Percentiles rank a stretch among this genome's conserved stretches.
These are phyloP conservation scores for Vitis amurensis DNA, from an alignment of 164 flowering plant species.

Conservation along the genomic window DNA sequence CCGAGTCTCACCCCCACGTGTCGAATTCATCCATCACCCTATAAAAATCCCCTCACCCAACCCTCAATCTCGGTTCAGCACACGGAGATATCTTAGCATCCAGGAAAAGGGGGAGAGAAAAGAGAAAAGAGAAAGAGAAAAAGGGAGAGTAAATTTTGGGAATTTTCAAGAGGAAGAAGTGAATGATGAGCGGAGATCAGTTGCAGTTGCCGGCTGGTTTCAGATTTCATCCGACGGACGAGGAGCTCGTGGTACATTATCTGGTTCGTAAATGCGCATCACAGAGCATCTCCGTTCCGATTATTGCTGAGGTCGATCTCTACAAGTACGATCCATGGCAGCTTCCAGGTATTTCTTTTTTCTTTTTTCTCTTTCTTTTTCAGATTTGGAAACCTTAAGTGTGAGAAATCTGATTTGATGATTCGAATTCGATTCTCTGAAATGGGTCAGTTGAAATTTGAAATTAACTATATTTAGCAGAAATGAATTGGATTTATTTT, in stretches of 20 bases:
- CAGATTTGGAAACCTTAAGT: not conserved
- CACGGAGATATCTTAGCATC: not conserved
- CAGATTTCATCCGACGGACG: slow-evolving; percentile 77
- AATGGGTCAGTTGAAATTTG: too few relatives aligned
- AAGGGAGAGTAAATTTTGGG: not conserved
- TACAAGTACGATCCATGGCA: slow-evolving; percentile 77
- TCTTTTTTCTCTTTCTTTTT: not conserved
- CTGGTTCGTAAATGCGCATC: slow-evolving; percentile 45
- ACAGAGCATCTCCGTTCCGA: slow-evolving; percentile 49
- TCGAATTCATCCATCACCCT: slow-evolving; percentile 2
- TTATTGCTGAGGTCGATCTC: slow-evolving; percentile 68
- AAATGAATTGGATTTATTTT: too few relatives aligned
- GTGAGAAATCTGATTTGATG: not conserved
- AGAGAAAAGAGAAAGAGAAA: not conserved
- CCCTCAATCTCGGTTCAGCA: not conserved
- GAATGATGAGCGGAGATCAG: slow-evolving; percentile 20
- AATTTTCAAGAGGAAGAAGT: not conserved
- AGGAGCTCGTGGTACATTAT: slow-evolving; percentile 63
- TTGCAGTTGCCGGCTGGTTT: slow-evolving; percentile 59
- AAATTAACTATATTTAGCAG: too few relatives aligned
- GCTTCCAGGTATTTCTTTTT: slow-evolving; percentile 37
- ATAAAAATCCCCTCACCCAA: not conserved
- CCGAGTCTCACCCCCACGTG: slow-evolving; percentile 3
- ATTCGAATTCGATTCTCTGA: too few relatives aligned
- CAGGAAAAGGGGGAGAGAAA: not conserved